Evolutionary conservation across 2,329 filamentous ascomycete species (phyloP), one percentile per base, ranked within the genome.

Genomic region (Neoarthrinium moseri): DNA sequence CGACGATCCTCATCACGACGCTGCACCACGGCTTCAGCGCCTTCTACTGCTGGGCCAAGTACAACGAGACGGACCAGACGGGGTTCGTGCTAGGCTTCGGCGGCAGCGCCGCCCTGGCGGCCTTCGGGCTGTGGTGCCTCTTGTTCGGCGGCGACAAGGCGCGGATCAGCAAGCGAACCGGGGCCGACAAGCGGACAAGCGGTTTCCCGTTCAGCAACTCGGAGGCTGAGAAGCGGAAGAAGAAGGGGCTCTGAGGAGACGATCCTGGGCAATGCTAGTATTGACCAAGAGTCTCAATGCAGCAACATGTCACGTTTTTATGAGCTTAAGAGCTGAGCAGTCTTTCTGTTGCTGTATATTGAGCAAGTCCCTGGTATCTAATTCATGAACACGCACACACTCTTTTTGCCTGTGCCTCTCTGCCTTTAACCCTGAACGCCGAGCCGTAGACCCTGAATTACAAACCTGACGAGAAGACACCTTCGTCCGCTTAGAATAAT

Each of bases 41-140:
- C 15, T 81, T 84, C 52, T 86, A 88, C 63, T 75, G 80, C 58
- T 94, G 91, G 67, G 74, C 75, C 39, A 78, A 83, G 62, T 89
- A 83, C 67, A 73, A 75, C n/a, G 66, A 70, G 43, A 70, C 69
- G 63, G 71, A 73, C 5, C 75, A 82, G 56, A 71, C 77, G 10
- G 78, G 75, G 0, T 87, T 84, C 59, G 66, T 77, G 2, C 61
- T 88, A 5, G 86, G 82, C 0, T 75, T 81, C 52, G 56, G 77
- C 2, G 81, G 76, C 17, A 84, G 76, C 53, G 71, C 73, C 6
- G 55, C 69, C 27, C 67, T 91, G 48, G 81, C 80, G 2, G 71
- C 73, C 2, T 69, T 87, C 35, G 89, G 83, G 1, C 58, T 84
- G 18, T 89, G 85, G 84, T 82, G 67, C 46, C 51, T 74, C 26